Evolutionary conservation across 2,329 filamentous ascomycete genomes (phyloP), one percentile per base, ranked within the genome.

Genomic region (Hypoxylon sp.): DNA sequence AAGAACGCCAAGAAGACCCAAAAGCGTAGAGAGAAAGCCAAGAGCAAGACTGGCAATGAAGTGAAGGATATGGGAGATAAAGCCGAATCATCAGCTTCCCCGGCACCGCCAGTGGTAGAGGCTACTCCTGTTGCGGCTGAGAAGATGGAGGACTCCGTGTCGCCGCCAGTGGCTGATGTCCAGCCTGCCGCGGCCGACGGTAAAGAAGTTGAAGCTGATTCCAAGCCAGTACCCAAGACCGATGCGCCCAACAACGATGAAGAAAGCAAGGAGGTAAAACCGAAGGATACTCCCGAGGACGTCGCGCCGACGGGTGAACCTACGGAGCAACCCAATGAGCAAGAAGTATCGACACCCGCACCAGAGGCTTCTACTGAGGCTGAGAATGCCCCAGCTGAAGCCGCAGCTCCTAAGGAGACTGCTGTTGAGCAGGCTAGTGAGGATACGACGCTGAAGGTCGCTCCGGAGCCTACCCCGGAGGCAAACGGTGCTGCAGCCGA

Each of bases 1-100:
- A 66, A 62, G 40, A 48, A 51, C 33, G 55, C 56, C 4, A 59
- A 47, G 35, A 64, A 59, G 50, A 62, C 43, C 20, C 55, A 61
- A 48, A 59, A 59, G 41, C n/a, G 17, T 11, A 55, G 48, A 42
- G 41, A 56, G 15, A 59, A 62, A 42, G 55, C 52, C 24, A 62
- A 60, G 27, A 38, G 53, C 17, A 57, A 65, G 35, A 46, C 48
- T 4, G 55, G 48, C 1, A 58, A 68, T 49, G 48, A 57, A 18
- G 64, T 48, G 27, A 54, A 56, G 48, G 45, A 27, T 3, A 61
- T 61, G 58, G 41, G 51, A 23, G 5, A 51, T n/a, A 58, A 48
- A 11, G 23, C 57, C 18, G 35, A 56, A 43, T 41, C 53, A 10
- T 48, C 56, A 40, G 45, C 54, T 46, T 21, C 54, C 17, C 7